phyloP scores from a whole-genome alignment of 2,329 filamentous ascomycete species.

The Penicillium polonicum region DNA sequence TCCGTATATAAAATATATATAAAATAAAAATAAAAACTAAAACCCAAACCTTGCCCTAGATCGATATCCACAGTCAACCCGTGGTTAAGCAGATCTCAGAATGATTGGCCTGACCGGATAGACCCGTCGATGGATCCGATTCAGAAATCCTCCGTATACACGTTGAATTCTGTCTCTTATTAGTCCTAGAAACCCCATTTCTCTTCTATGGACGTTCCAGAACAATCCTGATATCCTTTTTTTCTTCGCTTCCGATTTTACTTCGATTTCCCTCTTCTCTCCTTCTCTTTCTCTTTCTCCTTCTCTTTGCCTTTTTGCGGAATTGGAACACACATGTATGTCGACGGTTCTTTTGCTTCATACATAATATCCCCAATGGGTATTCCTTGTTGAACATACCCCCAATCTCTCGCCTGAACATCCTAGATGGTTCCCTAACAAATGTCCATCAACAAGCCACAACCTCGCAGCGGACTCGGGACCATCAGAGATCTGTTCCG shows the following conservation, averaged over 20 bases:
- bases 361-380: slow-evolving; percentile 18
- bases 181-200: background rate
- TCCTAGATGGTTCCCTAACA: slow-evolving; percentile 34
- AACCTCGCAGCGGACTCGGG: slow-evolving; percentile 33
- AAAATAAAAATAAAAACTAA: background rate
- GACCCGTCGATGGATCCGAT: slow-evolving; percentile 30
- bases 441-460: slow-evolving; percentile 38
- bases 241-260: slow-evolving; percentile 12
- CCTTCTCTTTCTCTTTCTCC: background rate
- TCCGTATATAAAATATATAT: background rate
- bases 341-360: slow-evolving; percentile 25
- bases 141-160: slow-evolving; percentile 14
- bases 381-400: slow-evolving; percentile 1
- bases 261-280: background rate
- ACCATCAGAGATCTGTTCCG: slow-evolving; percentile 36
- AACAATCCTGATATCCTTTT: slow-evolving; percentile 12
- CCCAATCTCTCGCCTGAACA: background rate
- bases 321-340: slow-evolving; percentile 19
- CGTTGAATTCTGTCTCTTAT: background rate
- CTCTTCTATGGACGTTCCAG: slow-evolving; percentile 22
- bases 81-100: slow-evolving; percentile 24
- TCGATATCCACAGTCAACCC: slow-evolving; percentile 24
- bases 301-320: background rate
- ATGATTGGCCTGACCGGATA: slow-evolving; percentile 28
- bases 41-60: slow-evolving; percentile 16